Evolutionary conservation across 805 yeast species (phyloP).

Genomic region (Yarrowia divulgata): DNA sequence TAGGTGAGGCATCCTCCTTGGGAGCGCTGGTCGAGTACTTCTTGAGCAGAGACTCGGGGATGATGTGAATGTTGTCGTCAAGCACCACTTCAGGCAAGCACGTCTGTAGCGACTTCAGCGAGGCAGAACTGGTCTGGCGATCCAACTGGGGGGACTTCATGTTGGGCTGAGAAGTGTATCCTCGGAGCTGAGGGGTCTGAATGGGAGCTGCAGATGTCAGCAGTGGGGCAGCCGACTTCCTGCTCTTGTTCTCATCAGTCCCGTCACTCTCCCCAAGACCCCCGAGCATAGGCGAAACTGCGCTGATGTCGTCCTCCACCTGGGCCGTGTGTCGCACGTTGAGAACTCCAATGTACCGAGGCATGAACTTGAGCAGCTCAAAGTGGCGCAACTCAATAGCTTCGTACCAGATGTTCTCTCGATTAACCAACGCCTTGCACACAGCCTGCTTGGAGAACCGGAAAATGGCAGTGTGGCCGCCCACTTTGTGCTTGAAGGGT

Average conservation of each 20-base stretch:
- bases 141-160: conserved; percentile 29
- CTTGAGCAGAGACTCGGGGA: conserved; percentile 79
- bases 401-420: conserved; percentile 93
- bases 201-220: conserved; percentile 6
- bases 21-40: conserved; percentile 56
- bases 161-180: conserved; percentile 23
- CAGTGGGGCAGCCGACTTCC: background rate
- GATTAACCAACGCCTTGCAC: conserved; percentile 87
- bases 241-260: background rate
- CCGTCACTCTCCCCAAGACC: conserved; percentile 19
- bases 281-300: conserved; percentile 36
- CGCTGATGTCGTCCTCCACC: conserved; percentile 46
- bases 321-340: conserved; percentile 77
- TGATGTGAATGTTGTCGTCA: conserved; percentile 90
- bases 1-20: conserved; percentile 27
- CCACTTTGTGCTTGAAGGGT: conserved; percentile 93
- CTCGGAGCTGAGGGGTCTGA: conserved; percentile 25
- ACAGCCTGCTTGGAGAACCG: conserved; percentile 90
- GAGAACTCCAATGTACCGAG: conserved; percentile 90
- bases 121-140: conserved; percentile 30
- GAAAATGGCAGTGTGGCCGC: conserved; percentile 98
- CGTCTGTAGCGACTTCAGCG: conserved; percentile 31
- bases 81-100: conserved; percentile 80
- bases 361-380: conserved; percentile 84
- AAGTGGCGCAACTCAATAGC: conserved; percentile 79